Percentiles rank a stretch among this genome's conserved stretches.
phyloP scores from a whole-genome alignment of 1,284 basidiomycete genomes.

The Microbotryum intermedium region DNA sequence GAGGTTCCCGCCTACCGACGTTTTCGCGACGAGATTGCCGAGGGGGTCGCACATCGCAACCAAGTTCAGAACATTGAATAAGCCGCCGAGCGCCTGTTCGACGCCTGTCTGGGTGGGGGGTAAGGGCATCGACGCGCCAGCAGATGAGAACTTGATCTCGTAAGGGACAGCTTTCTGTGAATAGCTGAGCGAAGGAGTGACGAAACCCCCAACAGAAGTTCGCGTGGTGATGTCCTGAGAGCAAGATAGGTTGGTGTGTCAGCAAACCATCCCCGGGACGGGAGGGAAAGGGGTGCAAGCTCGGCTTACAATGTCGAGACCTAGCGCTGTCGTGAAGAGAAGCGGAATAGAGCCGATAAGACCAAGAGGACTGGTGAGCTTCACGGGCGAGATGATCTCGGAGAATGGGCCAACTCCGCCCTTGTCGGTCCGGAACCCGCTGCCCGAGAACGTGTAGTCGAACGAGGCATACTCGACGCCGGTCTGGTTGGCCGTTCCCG shows the following conservation, averaged over 20 bases:
- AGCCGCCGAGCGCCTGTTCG: too few species aligned
- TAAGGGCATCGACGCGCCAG: too few species aligned
- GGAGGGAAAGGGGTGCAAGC: too few species aligned
- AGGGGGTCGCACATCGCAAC: too few species aligned
- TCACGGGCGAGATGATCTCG: conserved; percentile 11
- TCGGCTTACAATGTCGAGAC: conserved; percentile 13
- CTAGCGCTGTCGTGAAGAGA: neutral
- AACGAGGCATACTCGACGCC: conserved; percentile 7
- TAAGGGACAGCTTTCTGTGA: conserved; percentile 13
- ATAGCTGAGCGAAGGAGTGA: conserved; percentile 18
- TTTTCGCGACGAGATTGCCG: too few species aligned
- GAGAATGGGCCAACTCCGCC: conserved; percentile 11
- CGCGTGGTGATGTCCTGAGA: conserved; percentile 7
- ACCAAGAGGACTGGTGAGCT: conserved; percentile 3
- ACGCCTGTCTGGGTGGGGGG: too few species aligned
- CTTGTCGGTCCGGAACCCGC: conserved; percentile 4
- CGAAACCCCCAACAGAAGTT: conserved; percentile 14
- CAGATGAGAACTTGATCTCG: too few species aligned
- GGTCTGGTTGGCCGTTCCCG: conserved; percentile 12
- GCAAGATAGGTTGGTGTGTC: neutral
- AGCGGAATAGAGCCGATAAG: conserved; percentile 5
- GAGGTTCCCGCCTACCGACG: too few species aligned
- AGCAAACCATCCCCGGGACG: neutral
- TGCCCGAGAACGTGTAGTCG: conserved; percentile 7
- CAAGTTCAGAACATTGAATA: too few species aligned